Base-by-base conservation (phyloP, 2,329 filamentous ascomycete genomes). In the Penicillium sp. region DNA sequence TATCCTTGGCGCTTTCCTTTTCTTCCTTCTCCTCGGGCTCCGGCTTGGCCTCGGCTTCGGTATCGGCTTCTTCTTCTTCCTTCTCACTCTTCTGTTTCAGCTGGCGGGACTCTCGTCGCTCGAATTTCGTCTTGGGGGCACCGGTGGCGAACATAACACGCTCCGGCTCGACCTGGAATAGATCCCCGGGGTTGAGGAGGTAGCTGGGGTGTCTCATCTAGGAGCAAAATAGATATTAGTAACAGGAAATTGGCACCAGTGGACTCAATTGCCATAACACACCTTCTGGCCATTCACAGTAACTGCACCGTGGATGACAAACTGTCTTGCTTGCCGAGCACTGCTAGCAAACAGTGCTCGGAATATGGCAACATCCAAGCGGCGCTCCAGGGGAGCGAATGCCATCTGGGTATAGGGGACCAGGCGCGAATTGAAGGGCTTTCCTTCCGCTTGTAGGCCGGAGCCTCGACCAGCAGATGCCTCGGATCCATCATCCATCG, bases 211-310 rank as follows among this genome's bases (percentile, higher is more conserved):
- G 91, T 62, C 85, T 83, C 90, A 98, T 96, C 93, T 96, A 66
- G 14, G 42, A 39, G 46, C 35, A 23, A 37, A 46, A 21, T 9
- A 19, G 5, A 31, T 31, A 21, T 61, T 11, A 62, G 54, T 42
- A 51, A 11, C 3, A 5, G 3, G 6, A 10, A 3, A 8, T 23
- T 11, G 9, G 9, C 10, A 23, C 19, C 9, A 23, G 19, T 13
- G 10, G 39, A 42, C 19, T 23, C 39, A 23, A 42, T 42, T 42
- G 39, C 8, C 8, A 21, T 19, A n/a, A 45, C 59, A 53, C 76
- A 96, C 93, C 86, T 92, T 93, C 78, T 96, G 92, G 62, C 95
- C 95, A 79, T 99, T 99, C 72, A 99, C 95, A 70, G 88, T 96
- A 61, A 99, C 95, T 58, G 87, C 87, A 27, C 95, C 95, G 76